A percentile compares a stretch with the other conserved stretches of the same genome.
Evolutionary conservation across 805 yeast species (phyloP).

Genomic region (Candida yuanshanica): DNA sequence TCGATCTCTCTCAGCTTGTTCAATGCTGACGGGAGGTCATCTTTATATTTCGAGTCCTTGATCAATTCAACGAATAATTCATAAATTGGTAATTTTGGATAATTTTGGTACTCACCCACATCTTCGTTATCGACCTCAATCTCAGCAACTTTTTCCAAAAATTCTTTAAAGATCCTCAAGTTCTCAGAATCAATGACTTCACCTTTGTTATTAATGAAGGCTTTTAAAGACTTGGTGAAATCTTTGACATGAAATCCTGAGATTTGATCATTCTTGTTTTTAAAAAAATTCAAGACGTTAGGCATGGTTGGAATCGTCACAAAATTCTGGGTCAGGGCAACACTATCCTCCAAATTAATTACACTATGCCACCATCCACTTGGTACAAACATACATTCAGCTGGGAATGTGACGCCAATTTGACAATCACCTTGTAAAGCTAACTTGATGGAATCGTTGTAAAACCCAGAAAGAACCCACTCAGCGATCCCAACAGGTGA

Average conservation of each 20-base stretch:
- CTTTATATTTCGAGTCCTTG: conserved; percentile 30
- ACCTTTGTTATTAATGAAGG: conserved; percentile 20
- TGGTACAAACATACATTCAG: conserved; percentile 86
- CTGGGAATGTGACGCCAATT: conserved; percentile 72
- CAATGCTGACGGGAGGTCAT: conserved; percentile 31
- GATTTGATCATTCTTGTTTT: conserved; percentile 61
- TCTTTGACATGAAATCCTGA: conserved; percentile 70
- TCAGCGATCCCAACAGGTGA: conserved; percentile 91
- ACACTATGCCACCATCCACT: conserved; percentile 98
- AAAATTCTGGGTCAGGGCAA: conserved; percentile 87
- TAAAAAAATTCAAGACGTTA: conserved; percentile 62
- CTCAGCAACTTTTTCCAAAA: conserved; percentile 25
- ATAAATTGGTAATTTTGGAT: conserved; percentile 50
- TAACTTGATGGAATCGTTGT: conserved; percentile 56
- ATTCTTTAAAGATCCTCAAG: conserved; percentile 21
- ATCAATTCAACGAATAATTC: conserved; percentile 55
- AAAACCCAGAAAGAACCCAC: conserved; percentile 82
- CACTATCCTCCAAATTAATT: conserved; percentile 74
- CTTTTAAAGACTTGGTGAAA: conserved; percentile 33
- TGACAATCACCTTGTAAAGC: conserved; percentile 44
- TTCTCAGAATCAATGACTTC: conserved; percentile 1
- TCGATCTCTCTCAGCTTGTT: conserved; percentile 30
- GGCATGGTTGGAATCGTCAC: conserved; percentile 62
- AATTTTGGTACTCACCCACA: conserved; percentile 46
- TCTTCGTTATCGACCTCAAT: conserved; percentile 44